Conservation (phyloP, 148 eudicot species). For the Gaultheria prostrata region DNA sequence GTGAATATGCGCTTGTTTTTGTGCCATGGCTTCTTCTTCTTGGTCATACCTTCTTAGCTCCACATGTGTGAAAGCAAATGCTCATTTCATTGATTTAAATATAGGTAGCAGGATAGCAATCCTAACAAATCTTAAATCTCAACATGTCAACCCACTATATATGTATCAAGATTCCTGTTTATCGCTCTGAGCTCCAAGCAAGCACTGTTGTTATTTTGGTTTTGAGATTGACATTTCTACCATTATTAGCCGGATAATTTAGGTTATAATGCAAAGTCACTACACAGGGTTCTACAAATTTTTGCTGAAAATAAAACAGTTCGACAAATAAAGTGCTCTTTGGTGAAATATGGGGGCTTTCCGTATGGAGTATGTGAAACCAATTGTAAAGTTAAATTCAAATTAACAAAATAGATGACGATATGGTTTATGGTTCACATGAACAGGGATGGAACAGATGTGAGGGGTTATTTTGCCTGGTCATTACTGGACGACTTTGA, state of each 20-base stretch:
- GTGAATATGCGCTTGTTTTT: background rate
- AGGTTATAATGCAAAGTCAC: background rate
- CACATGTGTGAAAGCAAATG: background rate
- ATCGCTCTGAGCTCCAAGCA: background rate
- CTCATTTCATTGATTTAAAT: background rate
- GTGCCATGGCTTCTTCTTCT: background rate
- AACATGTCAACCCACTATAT: background rate
- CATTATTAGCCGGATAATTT: background rate
- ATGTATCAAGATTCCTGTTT: background rate
- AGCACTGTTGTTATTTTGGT: background rate
- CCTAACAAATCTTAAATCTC: background rate
- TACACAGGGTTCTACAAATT: background rate
- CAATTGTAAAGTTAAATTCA: background rate
- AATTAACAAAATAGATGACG: background rate
- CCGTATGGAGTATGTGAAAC: background rate
- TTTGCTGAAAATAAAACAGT: background rate
- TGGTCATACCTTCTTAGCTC: background rate
- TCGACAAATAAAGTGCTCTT: background rate
- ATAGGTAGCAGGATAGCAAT: background rate
- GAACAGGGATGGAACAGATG: constrained; percentile 70
- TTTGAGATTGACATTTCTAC: constrained; percentile 1
- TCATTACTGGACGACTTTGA: constrained; percentile 83
- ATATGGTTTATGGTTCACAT: constrained; percentile 10
- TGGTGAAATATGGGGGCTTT: background rate
- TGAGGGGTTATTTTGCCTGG: constrained; percentile 90